These are phyloP conservation scores for Schizosaccharomyces osmophilus DNA, from an alignment of 805 yeast genomes.

Conservation along the genomic window DNA sequence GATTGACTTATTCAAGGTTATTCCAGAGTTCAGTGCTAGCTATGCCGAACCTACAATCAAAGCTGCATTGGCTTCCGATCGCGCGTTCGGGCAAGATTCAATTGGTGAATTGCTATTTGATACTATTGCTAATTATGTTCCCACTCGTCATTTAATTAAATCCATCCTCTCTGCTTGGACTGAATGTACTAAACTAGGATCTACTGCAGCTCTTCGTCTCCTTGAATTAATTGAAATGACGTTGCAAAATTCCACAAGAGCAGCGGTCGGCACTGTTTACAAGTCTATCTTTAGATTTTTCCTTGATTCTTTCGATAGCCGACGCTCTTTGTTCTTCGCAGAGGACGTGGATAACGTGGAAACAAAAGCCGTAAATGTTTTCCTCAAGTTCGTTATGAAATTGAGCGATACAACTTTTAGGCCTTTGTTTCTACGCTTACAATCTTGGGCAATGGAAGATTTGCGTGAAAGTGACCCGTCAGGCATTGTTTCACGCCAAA, in stretches of 20 bases:
- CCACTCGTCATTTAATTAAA: background rate
- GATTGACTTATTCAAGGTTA: conserved; percentile 50
- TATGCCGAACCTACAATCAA: conserved; percentile 37
- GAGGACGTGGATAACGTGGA: conserved; percentile 23
- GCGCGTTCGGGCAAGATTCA: background rate
- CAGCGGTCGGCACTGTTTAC: conserved; percentile 20
- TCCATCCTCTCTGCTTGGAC: background rate
- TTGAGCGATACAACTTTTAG: conserved; percentile 82
- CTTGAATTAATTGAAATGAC: conserved; percentile 33
- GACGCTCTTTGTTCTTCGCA: conserved; percentile 23
- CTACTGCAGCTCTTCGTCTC: background rate
- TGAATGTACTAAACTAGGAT: background rate
- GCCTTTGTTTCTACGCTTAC: conserved; percentile 67
- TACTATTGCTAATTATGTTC: background rate
- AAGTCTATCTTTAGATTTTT: conserved; percentile 43
- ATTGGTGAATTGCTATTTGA: background rate
- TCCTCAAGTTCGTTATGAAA: conserved; percentile 59
- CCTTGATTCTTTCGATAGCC: conserved; percentile 43
- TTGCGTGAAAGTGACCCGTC: conserved; percentile 12
- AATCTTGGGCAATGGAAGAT: conserved; percentile 79
- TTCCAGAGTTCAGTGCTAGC: conserved; percentile 64
- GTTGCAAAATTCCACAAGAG: conserved; percentile 31
- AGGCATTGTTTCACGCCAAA: background rate
- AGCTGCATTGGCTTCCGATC: conserved; percentile 17
- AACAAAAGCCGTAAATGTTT: conserved; percentile 45